Base-by-base conservation (phyloP, 2,329 filamentous ascomycete species). In the Claviceps purpurea region DNA sequence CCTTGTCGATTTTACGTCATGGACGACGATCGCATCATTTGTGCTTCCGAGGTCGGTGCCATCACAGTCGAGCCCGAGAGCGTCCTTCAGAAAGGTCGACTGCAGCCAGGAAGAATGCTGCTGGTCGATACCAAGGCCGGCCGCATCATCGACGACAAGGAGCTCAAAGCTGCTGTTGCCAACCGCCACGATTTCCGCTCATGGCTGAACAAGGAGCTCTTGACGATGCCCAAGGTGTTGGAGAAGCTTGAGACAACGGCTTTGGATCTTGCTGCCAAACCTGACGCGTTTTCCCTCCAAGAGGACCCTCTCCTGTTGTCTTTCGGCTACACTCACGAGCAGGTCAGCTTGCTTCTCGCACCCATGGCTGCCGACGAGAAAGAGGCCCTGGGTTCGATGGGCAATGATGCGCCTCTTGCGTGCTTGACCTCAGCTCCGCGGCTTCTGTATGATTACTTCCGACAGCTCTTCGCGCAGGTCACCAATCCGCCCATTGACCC, bases 281-380 rank as follows among this genome's bases (percentile, higher is more conserved):
- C 87, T 44, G 81, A 90, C 56, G 76, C 82, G 44, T 73, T 74
- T 30, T 81, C 78, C 34, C 75, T 97, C 16, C 90, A 96, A 64
- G 84, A 90, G 61, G 91, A 97, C 57, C 82, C 87, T 46, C 74
- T 89, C 47, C 74, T 97, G 45, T 84, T 85, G 61, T 87, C 90
- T 7, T 96, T 93, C 60, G 91, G 90, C 20, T 97, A 96, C 69
- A 94, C 91, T 6, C 85, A 95, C 56, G 91, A 97, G 73, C 91
- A 97, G 70, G 86, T 97, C 67, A 91, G 85, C 68, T 72, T 97
- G 65, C 76, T 97, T 40, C 81, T 97, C 50, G 91, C 86, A 18
- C 91, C 91, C 10, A 97, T 97, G 91, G 91, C 89, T 54, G 89
- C 89, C 24, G 91, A 97, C 63, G 95, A 94, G 55, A 97, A 97